Evolutionary conservation across 2,329 filamentous ascomycete species (phyloP), one percentile per base, ranked within the genome.

Genomic region (Alternaria incomplexa): DNA sequence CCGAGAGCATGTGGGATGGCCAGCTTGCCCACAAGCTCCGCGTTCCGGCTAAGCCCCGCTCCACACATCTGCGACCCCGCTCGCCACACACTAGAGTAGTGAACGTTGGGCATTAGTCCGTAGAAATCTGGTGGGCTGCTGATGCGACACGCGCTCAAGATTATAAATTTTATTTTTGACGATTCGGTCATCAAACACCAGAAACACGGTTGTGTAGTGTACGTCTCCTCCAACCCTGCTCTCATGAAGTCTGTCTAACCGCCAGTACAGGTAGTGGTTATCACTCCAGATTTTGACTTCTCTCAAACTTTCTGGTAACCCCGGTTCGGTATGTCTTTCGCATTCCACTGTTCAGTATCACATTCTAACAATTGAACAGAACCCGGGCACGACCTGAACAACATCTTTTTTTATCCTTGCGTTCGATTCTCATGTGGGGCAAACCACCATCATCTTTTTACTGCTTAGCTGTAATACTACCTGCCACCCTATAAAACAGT

Each of bases 271-370:
- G 52, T 55, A 63, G 61, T 63, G 61, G 61, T 63, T 63, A 63
- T 63, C 61, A 63, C 61, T 63, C 61, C 61, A 60, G 61, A 63
- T 63, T 63, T 63, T 63, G 61, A 63, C 50, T 56, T 40, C 11
- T 45, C 6, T 40, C 47, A 50, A 60, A 56, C 15, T 1, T 63
- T 63, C 61, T 60, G 61, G 61, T 60, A 63, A 63, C 61, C 61
- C 61, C 61, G 56, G 61, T 63, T 62, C 55, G 53, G 53, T 46
- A 56, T 10, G 46, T 22, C 7, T 11, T 11, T 12, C 30, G 12
- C 11, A 15, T 30, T 32, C 53, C 6, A 10, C 12, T 12, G 5
- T 1, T 6, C 7, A 2, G 7, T 25, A 6, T 40, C 5, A 12
- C 0, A 12, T 48, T 20, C 46, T 48, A 48, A 48, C n/a, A 28